These are phyloP conservation scores for Arabidopsis hybrid DNA, from an alignment of 441 rosid species.

Conservation along the genomic window DNA sequence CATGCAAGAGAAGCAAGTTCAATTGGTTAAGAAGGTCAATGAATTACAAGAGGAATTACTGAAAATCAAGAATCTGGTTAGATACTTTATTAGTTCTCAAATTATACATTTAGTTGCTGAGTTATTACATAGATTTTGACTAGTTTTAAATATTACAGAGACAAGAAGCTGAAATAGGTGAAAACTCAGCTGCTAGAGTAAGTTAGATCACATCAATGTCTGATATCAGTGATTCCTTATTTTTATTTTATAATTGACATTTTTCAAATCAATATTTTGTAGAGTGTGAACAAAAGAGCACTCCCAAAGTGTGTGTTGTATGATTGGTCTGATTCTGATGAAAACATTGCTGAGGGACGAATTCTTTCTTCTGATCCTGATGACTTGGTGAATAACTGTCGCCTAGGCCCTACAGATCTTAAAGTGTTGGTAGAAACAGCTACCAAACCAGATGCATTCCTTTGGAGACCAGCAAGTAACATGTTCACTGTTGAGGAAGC, in stretches of 20 bases:
- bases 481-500: not conserved
- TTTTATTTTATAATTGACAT: not conserved
- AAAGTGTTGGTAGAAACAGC: not conserved
- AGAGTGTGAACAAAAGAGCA: conserved; percentile 5
- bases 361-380: not conserved
- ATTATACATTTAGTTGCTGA: not conserved
- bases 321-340: conserved; percentile 12
- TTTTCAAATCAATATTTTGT: not conserved
- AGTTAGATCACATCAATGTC: not conserved
- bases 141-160: not conserved
- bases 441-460: not conserved
- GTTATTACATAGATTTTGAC: not conserved
- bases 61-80: no score
- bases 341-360: not conserved
- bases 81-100: no score
- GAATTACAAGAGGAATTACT: no score
- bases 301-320: not conserved
- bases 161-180: not conserved
- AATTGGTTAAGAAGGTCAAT: not conserved
- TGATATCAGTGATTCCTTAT: not conserved
- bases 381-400: not conserved
- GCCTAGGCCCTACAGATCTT: not conserved
- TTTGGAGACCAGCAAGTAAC: not conserved
- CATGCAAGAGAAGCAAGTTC: not conserved
- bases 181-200: not conserved